Evolutionary conservation across 305 asterid species (phyloP), one percentile per base, ranked within the genome.

Genomic region (Fraxinus velutina): DNA sequence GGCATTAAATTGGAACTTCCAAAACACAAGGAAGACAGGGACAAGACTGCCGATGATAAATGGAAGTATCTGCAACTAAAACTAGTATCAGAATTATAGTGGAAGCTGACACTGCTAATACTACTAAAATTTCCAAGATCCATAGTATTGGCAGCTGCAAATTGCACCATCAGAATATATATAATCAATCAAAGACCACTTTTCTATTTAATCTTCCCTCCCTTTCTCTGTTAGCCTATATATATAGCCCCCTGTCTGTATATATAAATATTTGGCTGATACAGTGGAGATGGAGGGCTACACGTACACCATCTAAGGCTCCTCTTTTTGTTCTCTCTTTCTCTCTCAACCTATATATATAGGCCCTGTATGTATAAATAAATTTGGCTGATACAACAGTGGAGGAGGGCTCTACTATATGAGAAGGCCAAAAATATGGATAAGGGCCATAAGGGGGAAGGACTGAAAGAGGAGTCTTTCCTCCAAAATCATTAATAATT

Each of bases 21-120:
- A 74, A 44, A 68, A 85, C 79, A 82, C 72, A 81, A 79, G 80
- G 76, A 60, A 83, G 76, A 80, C 24, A 75, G 22, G 42, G 85
- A 86, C 86, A 86, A 81, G 82, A 77, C 36, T 78, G 82, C 85
- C 64, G 81, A 55, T 50, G 84, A 82, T 82, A 86, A 73, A 81
- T 80, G 55, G 82, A 57, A 73, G 83, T 74, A 24, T 84, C 83
- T 78, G 83, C 50, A 80, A 79, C 73, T 32, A 75, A 80, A 50
- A 70, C 66, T 37, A 84, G 75, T 68, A 64, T 21, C 17, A 24
- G 79, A 37, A 29, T 33, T 70, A 80, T 78, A 72, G 78, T 68
- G 82, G 86, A 83, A 80, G 84, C 76, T 80, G 85, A 81, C 75
- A 55, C 79, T 19, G 71, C 64, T 66, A 77, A 81, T 42, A 36